phyloP scores from a whole-genome alignment of 345 rosid species.

The Aquilaria yunnanensis region DNA sequence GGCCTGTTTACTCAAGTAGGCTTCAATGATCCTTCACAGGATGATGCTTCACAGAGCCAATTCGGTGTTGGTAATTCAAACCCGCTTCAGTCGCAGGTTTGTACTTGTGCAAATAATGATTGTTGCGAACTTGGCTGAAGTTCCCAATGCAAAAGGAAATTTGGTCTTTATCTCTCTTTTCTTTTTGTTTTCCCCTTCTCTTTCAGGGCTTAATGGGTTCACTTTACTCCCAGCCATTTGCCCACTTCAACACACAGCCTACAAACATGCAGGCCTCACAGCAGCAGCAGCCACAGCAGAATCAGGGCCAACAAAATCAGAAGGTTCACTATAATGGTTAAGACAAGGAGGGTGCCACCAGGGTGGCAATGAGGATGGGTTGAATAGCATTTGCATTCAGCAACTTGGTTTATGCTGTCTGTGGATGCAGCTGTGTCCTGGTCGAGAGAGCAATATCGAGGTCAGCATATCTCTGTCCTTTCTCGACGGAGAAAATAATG shows the following conservation, averaged over 20 bases:
- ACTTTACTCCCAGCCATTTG: slow-evolving; percentile 90
- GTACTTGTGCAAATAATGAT: slow-evolving; percentile 6
- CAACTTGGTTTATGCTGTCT: slow-evolving; percentile 71
- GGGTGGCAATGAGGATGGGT: slow-evolving; percentile 41
- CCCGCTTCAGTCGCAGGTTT: slow-evolving; percentile 90
- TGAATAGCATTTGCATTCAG: slow-evolving; percentile 57
- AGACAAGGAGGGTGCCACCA: slow-evolving; percentile 19
- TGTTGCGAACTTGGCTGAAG: not conserved
- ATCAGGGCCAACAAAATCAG: slow-evolving; percentile 73
- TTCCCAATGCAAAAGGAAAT: not conserved
- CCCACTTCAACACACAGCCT: slow-evolving; percentile 80
- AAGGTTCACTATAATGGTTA: slow-evolving; percentile 80
- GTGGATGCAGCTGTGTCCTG: slow-evolving; percentile 34
- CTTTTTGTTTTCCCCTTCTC: not conserved
- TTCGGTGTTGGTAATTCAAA: slow-evolving; percentile 70
- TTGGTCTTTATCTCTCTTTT: not conserved
- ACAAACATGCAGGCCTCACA: slow-evolving; percentile 60
- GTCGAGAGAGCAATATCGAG: slow-evolving; percentile 27
- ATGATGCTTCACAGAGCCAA: slow-evolving; percentile 75
- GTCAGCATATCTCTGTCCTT: slow-evolving; percentile 24
- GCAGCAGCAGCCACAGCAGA: slow-evolving; percentile 70
- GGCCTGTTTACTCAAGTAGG: slow-evolving; percentile 92
- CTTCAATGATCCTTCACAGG: slow-evolving; percentile 76
- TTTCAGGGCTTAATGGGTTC: slow-evolving; percentile 87
- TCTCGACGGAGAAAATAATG: too few relatives aligned